Evolutionary conservation across 768 basidiomycete genomes (phyloP).

Genomic region (Naematelia encephala): DNA sequence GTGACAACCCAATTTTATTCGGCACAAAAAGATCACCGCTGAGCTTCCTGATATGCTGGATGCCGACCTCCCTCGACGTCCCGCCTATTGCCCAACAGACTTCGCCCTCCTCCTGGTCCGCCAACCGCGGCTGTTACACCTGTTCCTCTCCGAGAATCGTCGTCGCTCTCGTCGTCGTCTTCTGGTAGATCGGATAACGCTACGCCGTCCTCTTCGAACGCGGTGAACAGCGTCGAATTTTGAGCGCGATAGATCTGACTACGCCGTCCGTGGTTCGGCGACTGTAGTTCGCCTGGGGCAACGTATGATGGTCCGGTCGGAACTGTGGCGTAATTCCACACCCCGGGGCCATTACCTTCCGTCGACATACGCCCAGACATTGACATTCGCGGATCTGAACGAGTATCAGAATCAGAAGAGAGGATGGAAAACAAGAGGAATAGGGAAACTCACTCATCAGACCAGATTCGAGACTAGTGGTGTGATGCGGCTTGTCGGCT

Average conservation of each 20-base stretch:
- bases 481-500: conserved; percentile 46
- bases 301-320: conserved; percentile 27
- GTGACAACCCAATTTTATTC: no score
- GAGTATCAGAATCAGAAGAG: neutral
- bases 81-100: conserved; percentile 14
- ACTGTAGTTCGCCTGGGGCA: conserved; percentile 50
- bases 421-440: neutral
- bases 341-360: conserved; percentile 53
- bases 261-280: conserved; percentile 62
- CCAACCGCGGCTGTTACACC: no score
- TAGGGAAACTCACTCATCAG: conserved; percentile 48
- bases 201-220: conserved; percentile 63
- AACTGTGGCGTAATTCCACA: conserved; percentile 37
- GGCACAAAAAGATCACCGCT: neutral
- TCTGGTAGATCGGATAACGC: conserved; percentile 66
- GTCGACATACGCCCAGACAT: conserved; percentile 75
- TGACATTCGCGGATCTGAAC: conserved; percentile 65
- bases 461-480: conserved; percentile 44
- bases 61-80: conserved; percentile 31
- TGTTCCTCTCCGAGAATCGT: conserved; percentile 31
- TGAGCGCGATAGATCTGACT: conserved; percentile 66
- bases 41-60: conserved; percentile 26
- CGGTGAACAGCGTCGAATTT: conserved; percentile 66
- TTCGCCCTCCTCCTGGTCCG: conserved; percentile 5
- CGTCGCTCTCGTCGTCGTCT: conserved; percentile 60